These are phyloP conservation scores for Fusarium cyanostomum DNA, from an alignment of 2,329 filamentous ascomycete genomes.

Conservation along the genomic window DNA sequence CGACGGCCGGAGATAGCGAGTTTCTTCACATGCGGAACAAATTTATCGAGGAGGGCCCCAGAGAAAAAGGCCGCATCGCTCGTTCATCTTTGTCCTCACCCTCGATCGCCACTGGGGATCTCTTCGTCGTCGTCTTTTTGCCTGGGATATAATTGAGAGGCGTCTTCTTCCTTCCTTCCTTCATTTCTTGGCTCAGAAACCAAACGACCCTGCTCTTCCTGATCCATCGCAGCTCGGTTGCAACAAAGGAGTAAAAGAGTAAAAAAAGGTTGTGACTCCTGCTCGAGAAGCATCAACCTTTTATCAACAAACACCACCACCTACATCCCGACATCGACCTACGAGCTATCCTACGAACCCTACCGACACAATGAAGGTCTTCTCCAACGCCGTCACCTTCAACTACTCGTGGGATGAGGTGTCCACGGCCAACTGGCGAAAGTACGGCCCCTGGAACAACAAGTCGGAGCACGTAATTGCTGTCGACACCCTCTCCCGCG, in stretches of 20 bases:
- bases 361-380: slow-evolving; percentile 83
- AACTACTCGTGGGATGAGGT: slow-evolving; percentile 99
- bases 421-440: slow-evolving; percentile 96
- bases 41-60: slow-evolving; percentile 35
- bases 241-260: slow-evolving; percentile 3
- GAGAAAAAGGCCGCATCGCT: slow-evolving; percentile 40
- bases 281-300: slow-evolving; percentile 18
- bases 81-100: slow-evolving; percentile 32
- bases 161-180: slow-evolving; percentile 4
- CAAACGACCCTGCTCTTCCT: not conserved
- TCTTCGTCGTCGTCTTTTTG: slow-evolving; percentile 21
- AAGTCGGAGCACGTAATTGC: slow-evolving; percentile 96
- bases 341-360: slow-evolving; percentile 15
- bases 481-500: slow-evolving; percentile 88
- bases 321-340: not conserved
- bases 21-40: slow-evolving; percentile 43
- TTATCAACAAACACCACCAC: slow-evolving; percentile 6
- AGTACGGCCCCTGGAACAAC: slow-evolving; percentile 99
- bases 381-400: slow-evolving; percentile 88
- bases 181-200: slow-evolving; percentile 9
- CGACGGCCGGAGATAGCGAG: slow-evolving; percentile 44
- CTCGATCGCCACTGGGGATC: slow-evolving; percentile 34
- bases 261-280: slow-evolving; percentile 32
- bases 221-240: slow-evolving; percentile 1
- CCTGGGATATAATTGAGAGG: slow-evolving; percentile 30